Percentiles rank a stretch among this genome's conserved stretches.
Evolutionary conservation across 1,139 yeast species (phyloP).

Genomic region (Komagataea norvegica): DNA sequence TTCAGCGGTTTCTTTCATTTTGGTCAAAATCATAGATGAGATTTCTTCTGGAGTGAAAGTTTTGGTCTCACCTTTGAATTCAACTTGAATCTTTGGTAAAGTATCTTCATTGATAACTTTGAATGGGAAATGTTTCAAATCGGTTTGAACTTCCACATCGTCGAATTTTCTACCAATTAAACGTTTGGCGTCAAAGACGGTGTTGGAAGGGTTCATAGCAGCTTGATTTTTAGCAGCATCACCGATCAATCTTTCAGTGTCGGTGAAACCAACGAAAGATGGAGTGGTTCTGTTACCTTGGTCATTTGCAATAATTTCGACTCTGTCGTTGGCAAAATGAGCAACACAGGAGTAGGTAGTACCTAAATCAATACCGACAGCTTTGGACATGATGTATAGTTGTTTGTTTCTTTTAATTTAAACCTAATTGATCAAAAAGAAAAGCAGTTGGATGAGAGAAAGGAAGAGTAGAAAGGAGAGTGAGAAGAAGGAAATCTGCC

Average conservation of each 20-base stretch:
- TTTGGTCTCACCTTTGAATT: slow-evolving; percentile 92
- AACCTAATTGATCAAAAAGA: background rate
- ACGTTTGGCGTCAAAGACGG: slow-evolving; percentile 98
- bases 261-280: slow-evolving; percentile 97
- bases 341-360: slow-evolving; percentile 99
- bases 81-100: slow-evolving; percentile 91
- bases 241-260: slow-evolving; percentile 97
- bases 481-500: slow-evolving; percentile 3
- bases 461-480: background rate
- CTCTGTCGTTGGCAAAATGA: slow-evolving; percentile 80
- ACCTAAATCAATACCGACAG: slow-evolving; percentile 79
- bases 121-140: slow-evolving; percentile 97
- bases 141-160: slow-evolving; percentile 91
- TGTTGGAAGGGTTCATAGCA: slow-evolving; percentile 95
- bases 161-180: slow-evolving; percentile 93
- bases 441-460: background rate
- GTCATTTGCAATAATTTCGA: slow-evolving; percentile 93
- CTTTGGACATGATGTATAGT: slow-evolving; percentile 15
- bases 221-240: slow-evolving; percentile 99
- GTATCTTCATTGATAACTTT: slow-evolving; percentile 83
- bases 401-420: background rate
- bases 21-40: slow-evolving; percentile 92
- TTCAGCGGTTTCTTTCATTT: slow-evolving; percentile 99
- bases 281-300: slow-evolving; percentile 99
- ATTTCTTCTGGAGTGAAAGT: slow-evolving; percentile 96